Base-by-base conservation (phyloP, 31 red algal genomes). In the Asparagopsis taxiformis region DNA sequence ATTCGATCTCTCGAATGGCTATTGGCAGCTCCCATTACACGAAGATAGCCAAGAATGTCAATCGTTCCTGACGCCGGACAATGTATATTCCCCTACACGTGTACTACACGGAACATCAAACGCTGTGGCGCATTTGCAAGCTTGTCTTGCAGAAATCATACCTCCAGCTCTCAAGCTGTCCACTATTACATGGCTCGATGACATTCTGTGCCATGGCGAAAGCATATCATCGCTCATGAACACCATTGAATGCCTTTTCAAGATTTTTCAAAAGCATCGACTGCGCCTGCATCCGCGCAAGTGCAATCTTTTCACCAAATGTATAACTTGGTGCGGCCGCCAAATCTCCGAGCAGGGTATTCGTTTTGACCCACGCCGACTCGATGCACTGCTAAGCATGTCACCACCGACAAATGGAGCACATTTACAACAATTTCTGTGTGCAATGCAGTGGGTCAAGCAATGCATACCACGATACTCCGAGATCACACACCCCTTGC, bases 21-120 rank as follows among this genome's bases (percentile, higher is more conserved):
- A 76, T 55, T 72, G 49, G 41, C 25, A 72, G 49, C 46, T 55
- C 28, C 28, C 3, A 20, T 24, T 72, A 20, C 15, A 76, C 0
- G 21, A 11, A 41, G 22, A 43, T 21, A 38, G 0, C 0, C 31
- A 62, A 31, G 54, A 16, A 13, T 41, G 3, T 13, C 41, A 46
- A 13, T 46, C 6, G 13, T 46, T 46, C 41, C 6, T 46, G n/a
- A 6, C 6, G 8, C 13, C 13, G 8, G 41, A 13, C 6, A 6
- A 13, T 6, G 13, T n/a, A 46, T 46, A 6, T 46, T 46, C 41
- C 41, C 41, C 41, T 13, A 6, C 8, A 46, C 41, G 13, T 13
- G 41, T 46, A 13, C 41, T 46, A 6, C 13, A 46, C 13, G 41
- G 41, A 6, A 46, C 6, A 13, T 9, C 41, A 6, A 46, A 46